Conservation (phyloP, 2,329 filamentous ascomycete genomes). For the Calonectria pseudoturangicola region DNA sequence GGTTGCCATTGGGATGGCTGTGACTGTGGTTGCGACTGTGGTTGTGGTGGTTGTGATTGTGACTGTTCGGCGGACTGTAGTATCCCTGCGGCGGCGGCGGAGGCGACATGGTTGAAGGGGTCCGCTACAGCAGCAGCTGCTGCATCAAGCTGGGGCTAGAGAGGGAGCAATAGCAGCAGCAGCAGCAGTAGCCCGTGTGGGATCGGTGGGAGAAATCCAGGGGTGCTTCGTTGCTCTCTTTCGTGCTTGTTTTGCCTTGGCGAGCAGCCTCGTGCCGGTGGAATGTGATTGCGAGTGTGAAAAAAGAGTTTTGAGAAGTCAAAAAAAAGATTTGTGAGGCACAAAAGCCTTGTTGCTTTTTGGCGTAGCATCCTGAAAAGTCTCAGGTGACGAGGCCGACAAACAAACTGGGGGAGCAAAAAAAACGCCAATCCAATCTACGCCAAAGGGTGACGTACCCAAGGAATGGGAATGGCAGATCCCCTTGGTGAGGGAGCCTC, state of each 20-base stretch:
- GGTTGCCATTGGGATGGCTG: slow-evolving; percentile 12
- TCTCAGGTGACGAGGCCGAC: slow-evolving; percentile 28
- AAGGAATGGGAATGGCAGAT: slow-evolving; percentile 23
- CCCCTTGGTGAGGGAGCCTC: slow-evolving; percentile 16
- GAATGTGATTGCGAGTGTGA: slow-evolving; percentile 26
- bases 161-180: background rate
- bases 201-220: background rate
- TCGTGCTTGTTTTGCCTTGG: background rate
- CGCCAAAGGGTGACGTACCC: slow-evolving; percentile 19
- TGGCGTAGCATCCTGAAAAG: slow-evolving; percentile 21
- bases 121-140: background rate
- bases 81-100: slow-evolving; percentile 17
- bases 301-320: slow-evolving; percentile 16
- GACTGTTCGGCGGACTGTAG: slow-evolving; percentile 19
- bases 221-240: background rate
- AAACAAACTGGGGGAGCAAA: background rate
- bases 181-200: background rate
- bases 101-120: slow-evolving; percentile 21
- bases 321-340: slow-evolving; percentile 3
- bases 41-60: slow-evolving; percentile 7
- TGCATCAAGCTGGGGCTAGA: slow-evolving; percentile 15
- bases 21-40: background rate
- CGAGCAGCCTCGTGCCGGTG: slow-evolving; percentile 8
- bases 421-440: slow-evolving; percentile 19
- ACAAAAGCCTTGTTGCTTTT: slow-evolving; percentile 22